Conservation (phyloP, 78 protist genomes). For the Dictyostelium citrinum region DNA sequence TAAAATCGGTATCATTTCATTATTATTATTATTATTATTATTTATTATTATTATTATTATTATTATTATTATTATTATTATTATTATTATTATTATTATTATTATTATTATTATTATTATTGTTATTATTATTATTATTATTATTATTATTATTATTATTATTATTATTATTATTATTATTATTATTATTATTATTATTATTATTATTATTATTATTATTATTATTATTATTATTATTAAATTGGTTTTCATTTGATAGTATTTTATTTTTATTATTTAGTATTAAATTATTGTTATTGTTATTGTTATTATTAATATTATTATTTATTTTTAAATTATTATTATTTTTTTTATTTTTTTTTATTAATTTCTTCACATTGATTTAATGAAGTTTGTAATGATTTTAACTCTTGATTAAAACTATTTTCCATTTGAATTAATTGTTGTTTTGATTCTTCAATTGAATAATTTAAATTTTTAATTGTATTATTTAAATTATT, state of each 20-base stretch:
- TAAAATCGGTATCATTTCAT: constrained; percentile 21
- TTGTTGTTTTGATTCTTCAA: neutral
- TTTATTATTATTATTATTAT: neutral
- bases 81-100: neutral
- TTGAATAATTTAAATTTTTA: neutral
- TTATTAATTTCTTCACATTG: neutral
- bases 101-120: neutral
- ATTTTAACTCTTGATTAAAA: neutral
- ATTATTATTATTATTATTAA: neutral
- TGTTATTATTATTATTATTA: neutral
- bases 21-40: neutral
- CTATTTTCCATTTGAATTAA: neutral
- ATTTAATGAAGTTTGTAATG: neutral
- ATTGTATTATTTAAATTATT: neutral
- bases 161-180: neutral
- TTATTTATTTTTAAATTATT: neutral
- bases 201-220: neutral
- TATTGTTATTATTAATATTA: neutral
- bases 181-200: neutral
- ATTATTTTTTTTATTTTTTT: neutral
- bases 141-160: neutral
- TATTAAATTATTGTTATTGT: neutral
- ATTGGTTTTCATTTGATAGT: too few relatives aligned
- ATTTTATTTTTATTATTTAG: neutral
- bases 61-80: neutral